These are phyloP conservation scores for Beta macrorhiza DNA, from an alignment of 179 eudicot species.

Conservation along the genomic window DNA sequence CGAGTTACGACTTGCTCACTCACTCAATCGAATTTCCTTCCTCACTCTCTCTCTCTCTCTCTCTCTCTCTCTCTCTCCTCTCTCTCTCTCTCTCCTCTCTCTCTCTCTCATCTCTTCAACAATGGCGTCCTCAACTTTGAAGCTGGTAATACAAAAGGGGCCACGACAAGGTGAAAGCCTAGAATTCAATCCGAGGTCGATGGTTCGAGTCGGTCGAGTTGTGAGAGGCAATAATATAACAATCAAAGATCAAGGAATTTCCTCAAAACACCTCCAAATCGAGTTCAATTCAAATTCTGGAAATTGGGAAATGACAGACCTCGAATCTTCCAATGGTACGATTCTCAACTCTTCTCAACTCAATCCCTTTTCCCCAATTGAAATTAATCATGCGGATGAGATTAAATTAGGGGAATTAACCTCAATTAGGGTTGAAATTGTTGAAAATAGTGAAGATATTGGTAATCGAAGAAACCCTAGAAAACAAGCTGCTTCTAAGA, in stretches of 20 bases:
- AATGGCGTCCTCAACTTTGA: slow-evolving; percentile 39
- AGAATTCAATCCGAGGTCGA: slow-evolving; percentile 38
- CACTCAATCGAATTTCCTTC: not conserved
- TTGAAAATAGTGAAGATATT: slow-evolving; percentile 1
- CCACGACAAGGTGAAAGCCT: slow-evolving; percentile 64
- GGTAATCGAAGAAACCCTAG: slow-evolving; percentile 36
- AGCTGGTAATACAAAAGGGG: slow-evolving; percentile 65
- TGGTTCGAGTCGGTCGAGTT: slow-evolving; percentile 54
- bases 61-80: too few relatives aligned
- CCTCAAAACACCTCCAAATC: slow-evolving; percentile 64
- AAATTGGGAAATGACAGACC: slow-evolving; percentile 57
- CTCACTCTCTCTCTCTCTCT: too few relatives aligned
- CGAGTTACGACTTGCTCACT: too few relatives aligned
- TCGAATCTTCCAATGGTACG: slow-evolving; percentile 80
- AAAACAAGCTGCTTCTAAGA: slow-evolving; percentile 19
- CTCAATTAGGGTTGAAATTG: slow-evolving; percentile 44
- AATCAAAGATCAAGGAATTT: slow-evolving; percentile 74
- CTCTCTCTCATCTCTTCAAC: not conserved
- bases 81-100: not conserved
- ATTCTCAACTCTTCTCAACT: slow-evolving; percentile 41
- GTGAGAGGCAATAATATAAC: slow-evolving; percentile 63
- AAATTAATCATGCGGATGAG: slow-evolving; percentile 47
- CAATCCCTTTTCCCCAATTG: slow-evolving; percentile 31
- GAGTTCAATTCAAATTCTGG: slow-evolving; percentile 31
- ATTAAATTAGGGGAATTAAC: slow-evolving; percentile 68